Evolutionary conservation across 805 yeast genomes (phyloP), one percentile per base, ranked within the genome.

Genomic region (Zygotorulaspora sp.): DNA sequence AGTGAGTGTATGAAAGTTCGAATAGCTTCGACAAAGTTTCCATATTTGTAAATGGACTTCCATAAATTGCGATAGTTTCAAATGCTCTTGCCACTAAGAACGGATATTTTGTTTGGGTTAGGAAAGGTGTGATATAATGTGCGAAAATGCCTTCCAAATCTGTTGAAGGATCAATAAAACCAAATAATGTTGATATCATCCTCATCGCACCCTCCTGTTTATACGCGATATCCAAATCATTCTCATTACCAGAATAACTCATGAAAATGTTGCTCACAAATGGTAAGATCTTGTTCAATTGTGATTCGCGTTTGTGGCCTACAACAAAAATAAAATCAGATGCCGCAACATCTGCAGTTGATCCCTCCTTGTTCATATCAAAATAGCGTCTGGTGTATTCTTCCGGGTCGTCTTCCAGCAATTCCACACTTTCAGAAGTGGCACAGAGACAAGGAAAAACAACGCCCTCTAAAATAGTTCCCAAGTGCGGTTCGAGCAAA

Each of bases 171-270:
- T 63, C 49, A 25, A 61, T 43, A 25, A 55, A 52, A 8, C 57
- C 41, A 1, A 88, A 70, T 29, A 90, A 67, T 2, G 87, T 72
- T 9, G 95, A 89, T 23, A 90, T 67, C 53, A 87, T 72, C 55
- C 95, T 74, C 57, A 89, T 66, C 2, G 84, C 80, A 46, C 95
- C 90, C 61, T 89, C 97, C 47, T 78, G 84, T 57, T 78, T 75
- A 48, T 80, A 75, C 4, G 83, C 83, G 30, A 57, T 45, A 33
- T 55, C 50, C 43, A 62, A 38, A 43, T 68, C 61, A 23, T 55
- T 40, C 28, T 64, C 49, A 45, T 65, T 48, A 56, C 63, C 41
- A 14, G 49, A 47, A 40, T 57, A 70, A 27, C 52, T 47, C 36
- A 54, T 46, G 45, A 71, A 71, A 19, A 77, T 71, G 27, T 66